A percentile compares a stretch with the other conserved stretches of the same genome.
Conservation (phyloP, 2,329 filamentous ascomycete species). For the Stemphylium beticola region DNA sequence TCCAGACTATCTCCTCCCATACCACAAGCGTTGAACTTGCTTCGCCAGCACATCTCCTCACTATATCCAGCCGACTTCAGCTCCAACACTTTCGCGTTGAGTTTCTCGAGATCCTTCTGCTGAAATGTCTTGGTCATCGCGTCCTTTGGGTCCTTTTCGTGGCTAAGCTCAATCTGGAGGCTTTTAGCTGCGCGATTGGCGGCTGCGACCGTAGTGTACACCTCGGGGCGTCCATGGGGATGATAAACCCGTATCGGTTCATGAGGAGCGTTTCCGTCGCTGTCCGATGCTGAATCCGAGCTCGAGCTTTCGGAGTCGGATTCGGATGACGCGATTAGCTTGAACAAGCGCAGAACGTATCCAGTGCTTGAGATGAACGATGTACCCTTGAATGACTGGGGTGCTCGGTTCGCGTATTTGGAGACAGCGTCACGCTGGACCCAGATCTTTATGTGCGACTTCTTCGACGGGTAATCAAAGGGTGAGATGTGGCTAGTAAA, state of each 20-base stretch:
- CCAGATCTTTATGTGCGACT: conserved; percentile 23
- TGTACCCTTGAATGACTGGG: conserved; percentile 2
- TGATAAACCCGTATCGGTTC: conserved; percentile 13
- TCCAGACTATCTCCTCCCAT: conserved; percentile 26
- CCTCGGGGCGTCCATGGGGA: conserved; percentile 18
- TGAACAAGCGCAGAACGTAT: conserved; percentile 32
- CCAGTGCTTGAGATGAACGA: conserved; percentile 23
- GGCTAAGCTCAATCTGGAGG: conserved; percentile 35
- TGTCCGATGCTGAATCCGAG: neutral
- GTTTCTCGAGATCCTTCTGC: conserved; percentile 11
- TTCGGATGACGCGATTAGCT: conserved; percentile 10
- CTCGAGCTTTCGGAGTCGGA: conserved; percentile 1
- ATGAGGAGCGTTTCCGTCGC: neutral
- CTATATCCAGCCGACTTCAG: conserved; percentile 10
- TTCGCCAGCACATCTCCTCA: conserved; percentile 27
- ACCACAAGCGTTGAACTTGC: conserved; percentile 30
- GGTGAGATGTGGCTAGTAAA: conserved; percentile 10
- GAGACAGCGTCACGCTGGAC: conserved; percentile 25
- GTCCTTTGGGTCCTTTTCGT: conserved; percentile 16
- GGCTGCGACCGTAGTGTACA: conserved; percentile 29
- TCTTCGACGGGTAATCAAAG: conserved; percentile 17
- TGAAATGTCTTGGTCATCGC: conserved; percentile 22
- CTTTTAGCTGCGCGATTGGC: conserved; percentile 36
- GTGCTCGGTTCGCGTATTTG: conserved; percentile 11
- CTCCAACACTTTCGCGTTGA: conserved; percentile 20